These are phyloP conservation scores for Ophiorrhiza pumila DNA, from an alignment of 257 asterid species.

Conservation along the genomic window DNA sequence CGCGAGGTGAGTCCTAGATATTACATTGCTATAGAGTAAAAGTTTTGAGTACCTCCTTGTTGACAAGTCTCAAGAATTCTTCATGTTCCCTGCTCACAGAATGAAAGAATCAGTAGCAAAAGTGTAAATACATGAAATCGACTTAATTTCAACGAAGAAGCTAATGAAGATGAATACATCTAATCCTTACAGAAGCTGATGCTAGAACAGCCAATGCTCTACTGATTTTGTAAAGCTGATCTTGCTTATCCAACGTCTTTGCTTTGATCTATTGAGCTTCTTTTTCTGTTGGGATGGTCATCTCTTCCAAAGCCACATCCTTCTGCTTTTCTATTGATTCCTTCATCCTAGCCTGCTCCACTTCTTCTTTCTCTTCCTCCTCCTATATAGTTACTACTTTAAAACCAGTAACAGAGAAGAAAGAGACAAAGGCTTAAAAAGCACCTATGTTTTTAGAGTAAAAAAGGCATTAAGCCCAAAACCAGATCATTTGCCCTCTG, in stretches of 20 bases:
- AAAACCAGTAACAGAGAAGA: conserved; percentile 17
- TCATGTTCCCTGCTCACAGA: conserved; percentile 97
- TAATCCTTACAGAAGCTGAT: conserved; percentile 76
- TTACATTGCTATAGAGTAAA: background rate
- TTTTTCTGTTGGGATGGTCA: conserved; percentile 62
- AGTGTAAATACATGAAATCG: conserved; percentile 15
- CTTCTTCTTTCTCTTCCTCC: conserved; percentile 93
- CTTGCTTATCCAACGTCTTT: conserved; percentile 69
- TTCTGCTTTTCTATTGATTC: conserved; percentile 57
- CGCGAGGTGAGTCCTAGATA: background rate
- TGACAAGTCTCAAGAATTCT: conserved; percentile 90
- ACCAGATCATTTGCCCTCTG: background rate
- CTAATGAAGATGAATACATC: conserved; percentile 14
- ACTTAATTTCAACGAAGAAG: conserved; percentile 16
- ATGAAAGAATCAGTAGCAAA: conserved; percentile 47
- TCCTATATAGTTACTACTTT: conserved; percentile 49
- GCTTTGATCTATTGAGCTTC: conserved; percentile 60
- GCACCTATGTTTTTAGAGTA: background rate
- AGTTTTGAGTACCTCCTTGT: conserved; percentile 68
- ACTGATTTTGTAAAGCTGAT: conserved; percentile 86
- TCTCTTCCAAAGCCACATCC: conserved; percentile 95
- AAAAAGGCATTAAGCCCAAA: background rate
- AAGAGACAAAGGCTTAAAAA: background rate
- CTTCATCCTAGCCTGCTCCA: conserved; percentile 67
- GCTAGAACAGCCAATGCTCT: conserved; percentile 93